phyloP scores from a whole-genome alignment of 305 asterid species.

The Fraxinus floribunda region DNA sequence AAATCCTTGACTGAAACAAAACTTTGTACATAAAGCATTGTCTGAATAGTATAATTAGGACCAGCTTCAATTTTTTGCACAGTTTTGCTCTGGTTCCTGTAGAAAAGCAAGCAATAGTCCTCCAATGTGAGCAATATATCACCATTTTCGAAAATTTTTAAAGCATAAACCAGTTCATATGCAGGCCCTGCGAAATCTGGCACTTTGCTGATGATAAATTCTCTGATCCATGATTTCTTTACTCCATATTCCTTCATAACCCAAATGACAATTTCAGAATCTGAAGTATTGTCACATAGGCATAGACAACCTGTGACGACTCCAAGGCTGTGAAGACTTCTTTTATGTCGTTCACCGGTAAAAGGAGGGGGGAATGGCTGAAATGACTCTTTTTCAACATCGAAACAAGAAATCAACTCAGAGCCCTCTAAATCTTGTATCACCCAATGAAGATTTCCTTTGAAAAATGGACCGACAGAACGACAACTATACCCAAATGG shows the following conservation, averaged over 20 bases:
- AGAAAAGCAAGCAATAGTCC: conserved; percentile 5
- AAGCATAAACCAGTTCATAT: conserved; percentile 22
- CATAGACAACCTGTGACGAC: conserved; percentile 22
- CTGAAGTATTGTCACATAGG: conserved; percentile 33
- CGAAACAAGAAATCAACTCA: conserved; percentile 28
- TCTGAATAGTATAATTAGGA: background rate
- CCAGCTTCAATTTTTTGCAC: background rate
- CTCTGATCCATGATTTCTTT: conserved; percentile 35
- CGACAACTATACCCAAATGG: conserved; percentile 13
- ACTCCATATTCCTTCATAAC: conserved; percentile 46
- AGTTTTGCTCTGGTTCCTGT: conserved; percentile 5
- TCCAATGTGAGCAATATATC: conserved; percentile 36
- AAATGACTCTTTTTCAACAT: conserved; percentile 32
- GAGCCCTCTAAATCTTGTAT: conserved; percentile 2
- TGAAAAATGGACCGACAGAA: conserved; percentile 14
- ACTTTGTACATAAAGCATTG: conserved; percentile 19
- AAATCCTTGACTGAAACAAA: conserved; percentile 22
- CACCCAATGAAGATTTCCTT: conserved; percentile 37
- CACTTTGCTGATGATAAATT: conserved; percentile 24
- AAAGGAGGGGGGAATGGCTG: conserved; percentile 32
- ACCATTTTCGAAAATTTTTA: conserved; percentile 38
- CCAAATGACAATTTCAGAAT: conserved; percentile 33
- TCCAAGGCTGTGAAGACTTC: conserved; percentile 14
- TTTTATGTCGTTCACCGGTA: background rate
- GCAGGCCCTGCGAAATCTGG: background rate